These are phyloP conservation scores for Setaria italica DNA, from an alignment of 202 grass and related monocot species.

Conservation along the genomic window DNA sequence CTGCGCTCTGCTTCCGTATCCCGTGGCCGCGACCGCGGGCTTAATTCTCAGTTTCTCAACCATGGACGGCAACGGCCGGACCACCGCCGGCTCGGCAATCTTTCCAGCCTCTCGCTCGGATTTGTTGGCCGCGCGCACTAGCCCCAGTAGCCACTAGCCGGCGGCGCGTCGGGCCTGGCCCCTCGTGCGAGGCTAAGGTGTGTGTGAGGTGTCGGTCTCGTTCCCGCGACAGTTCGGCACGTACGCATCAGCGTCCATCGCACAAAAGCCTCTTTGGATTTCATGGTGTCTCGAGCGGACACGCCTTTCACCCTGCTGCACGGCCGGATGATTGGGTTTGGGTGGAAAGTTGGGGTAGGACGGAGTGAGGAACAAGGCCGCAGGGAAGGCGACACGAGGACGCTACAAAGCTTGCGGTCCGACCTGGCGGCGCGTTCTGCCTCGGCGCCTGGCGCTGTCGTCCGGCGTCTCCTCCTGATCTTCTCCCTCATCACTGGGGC, in stretches of 20 bases:
- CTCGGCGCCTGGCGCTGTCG: neutral
- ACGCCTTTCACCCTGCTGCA: neutral
- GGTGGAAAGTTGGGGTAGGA: neutral
- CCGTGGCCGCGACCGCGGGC: neutral
- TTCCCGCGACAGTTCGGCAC: neutral
- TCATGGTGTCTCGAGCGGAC: neutral
- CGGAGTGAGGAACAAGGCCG: neutral
- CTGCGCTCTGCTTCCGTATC: too few relatives aligned
- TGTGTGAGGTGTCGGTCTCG: slow-evolving; percentile 18
- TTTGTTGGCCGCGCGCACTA: neutral
- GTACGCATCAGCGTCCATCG: neutral
- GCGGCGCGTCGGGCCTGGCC: neutral
- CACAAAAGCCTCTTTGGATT: neutral
- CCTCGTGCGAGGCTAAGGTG: neutral
- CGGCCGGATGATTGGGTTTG: neutral
- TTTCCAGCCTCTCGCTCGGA: neutral
- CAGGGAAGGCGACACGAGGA: neutral
- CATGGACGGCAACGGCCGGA: neutral
- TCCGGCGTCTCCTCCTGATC: neutral
- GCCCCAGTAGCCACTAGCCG: neutral
- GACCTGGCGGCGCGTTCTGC: neutral
- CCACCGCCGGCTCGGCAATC: neutral
- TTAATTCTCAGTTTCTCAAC: neutral
- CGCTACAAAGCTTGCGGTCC: neutral
- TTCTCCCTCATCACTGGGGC: neutral